Evolutionary conservation across 176 grass and related monocot genomes (phyloP), one percentile per base, ranked within the genome.

Genomic region (Urochloa ruziziensis): DNA sequence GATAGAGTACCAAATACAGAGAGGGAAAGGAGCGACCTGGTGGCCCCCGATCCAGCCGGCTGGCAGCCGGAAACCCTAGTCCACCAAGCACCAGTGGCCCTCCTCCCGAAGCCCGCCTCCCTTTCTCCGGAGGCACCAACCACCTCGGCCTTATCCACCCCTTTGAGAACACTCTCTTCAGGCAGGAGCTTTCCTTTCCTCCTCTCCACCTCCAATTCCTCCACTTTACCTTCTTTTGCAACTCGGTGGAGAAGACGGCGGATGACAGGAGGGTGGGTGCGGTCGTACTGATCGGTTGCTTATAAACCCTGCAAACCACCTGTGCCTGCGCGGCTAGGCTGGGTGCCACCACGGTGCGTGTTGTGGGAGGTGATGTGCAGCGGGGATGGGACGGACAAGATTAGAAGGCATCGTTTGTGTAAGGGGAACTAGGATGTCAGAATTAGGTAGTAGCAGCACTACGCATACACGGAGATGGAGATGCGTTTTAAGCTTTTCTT

Each of bases 1-100:
- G 47, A 78, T 46, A 25, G 62, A 77, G 11, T 62, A 60, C 10
- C 29, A 32, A 64, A 65, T 32, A 67, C 2, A 4, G 47, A 58
- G 16, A 9, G 58, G 28, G 14, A 43, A 56, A 76, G 80, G 17
- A 25, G 42, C 32, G 13, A 84, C 87, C 81, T 84, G 67, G 48
- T n/a, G n/a, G 36, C 67, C 74, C 71, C 67, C 27, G 28, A 66
- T 28, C 15, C 81, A 48, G 51, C 66, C 70, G 34, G 36, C 46
- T n/a, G 7, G 52, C 7, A 67, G 34, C 75, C 19, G 35, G 44
- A 93, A 90, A 93, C 88, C 84, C 91, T 93, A 90, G 36, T 37
- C 42, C 23, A 53, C 33, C 15, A 35, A 73, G 34, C 53, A 80
- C 33, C 44, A 6, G 3, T 17, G 6, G 19, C 24, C 67, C 57